Base-by-base conservation (phyloP, 805 yeast genomes). In the Vanderwaltozyma polyspora region DNA sequence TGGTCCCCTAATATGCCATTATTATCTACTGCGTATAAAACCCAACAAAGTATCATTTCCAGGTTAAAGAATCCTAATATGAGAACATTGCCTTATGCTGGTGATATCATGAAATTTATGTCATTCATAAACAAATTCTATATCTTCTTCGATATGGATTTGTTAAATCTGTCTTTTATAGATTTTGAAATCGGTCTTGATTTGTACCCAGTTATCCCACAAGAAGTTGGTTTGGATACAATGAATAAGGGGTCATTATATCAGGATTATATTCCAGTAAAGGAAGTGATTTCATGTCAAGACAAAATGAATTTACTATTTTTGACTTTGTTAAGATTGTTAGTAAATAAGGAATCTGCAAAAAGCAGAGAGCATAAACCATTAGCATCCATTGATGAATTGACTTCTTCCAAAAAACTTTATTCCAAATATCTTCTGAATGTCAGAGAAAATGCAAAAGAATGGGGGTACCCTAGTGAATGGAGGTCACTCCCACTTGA, bases 1-100 rank as follows among this genome's bases (percentile, higher is more conserved):
- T 55, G 59, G 60, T 37, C 48, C 5, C 57, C 59, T 10, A 45
- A 48, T 28, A 36, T 51, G 24, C 56, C 58, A 10, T 29, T 55
- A 21, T 32, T 22, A 8, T 38, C 41, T 4, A 25, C 42, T 12
- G 52, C 46, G 16, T 47, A 37, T 34, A 41, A 36, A 21, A 31
- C 29, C 25, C 21, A 23, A 3, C 26, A 22, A 3, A 25, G 37
- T n/a, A 39, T 38, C 13, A 29, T 41, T 12, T 48, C 52, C n/a
- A 41, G 54, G 21, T 27, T 50, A 25, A 48, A 42, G 33, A 40
- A 43, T 18, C 28, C 28, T 17, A 33, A 33, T 24, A 16, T 33
- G 41, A 49, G 34, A 33, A 40, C 49, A 3, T 38, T 48, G 4
- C 43, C 46, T n/a, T 49, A 49, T 34, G 55, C 57, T 7, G 53